phyloP scores from a whole-genome alignment of 2,329 filamentous ascomycete genomes.

The Hypoxylon sp. region DNA sequence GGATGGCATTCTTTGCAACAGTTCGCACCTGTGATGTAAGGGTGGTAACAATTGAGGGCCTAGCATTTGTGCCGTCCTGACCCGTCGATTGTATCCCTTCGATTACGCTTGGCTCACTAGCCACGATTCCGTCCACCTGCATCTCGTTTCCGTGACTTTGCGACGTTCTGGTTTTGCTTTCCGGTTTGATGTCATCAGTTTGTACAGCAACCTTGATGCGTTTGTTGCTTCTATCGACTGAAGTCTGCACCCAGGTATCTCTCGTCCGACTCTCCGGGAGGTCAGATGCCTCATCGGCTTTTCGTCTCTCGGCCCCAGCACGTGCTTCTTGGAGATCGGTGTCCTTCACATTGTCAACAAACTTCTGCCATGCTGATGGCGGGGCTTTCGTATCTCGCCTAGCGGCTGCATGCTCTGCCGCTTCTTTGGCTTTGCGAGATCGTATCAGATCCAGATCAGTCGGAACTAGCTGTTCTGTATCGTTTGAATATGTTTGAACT shows the following conservation, averaged over 20 bases:
- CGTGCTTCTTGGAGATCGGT: conserved; percentile 48
- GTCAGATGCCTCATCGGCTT: conserved; percentile 47
- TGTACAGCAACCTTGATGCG: conserved; percentile 57
- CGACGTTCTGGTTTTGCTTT: conserved; percentile 4
- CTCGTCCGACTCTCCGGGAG: conserved; percentile 51
- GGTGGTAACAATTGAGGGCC: conserved; percentile 35
- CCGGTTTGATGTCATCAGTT: conserved; percentile 21
- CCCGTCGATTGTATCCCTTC: conserved; percentile 22
- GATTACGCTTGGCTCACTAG: conserved; percentile 14
- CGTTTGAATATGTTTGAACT: conserved; percentile 77
- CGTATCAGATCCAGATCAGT: conserved; percentile 85
- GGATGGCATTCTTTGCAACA: conserved; percentile 38
- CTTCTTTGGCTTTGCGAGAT: conserved; percentile 56
- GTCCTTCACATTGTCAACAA: conserved; percentile 48
- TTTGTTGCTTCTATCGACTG: conserved; percentile 58
- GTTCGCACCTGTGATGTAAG: conserved; percentile 51
- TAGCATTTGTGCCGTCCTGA: conserved; percentile 18
- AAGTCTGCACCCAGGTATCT: conserved; percentile 60
- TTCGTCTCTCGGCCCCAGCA: conserved; percentile 49
- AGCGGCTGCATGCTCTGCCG: conserved; percentile 43
- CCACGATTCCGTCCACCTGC: conserved; percentile 24
- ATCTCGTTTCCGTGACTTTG: conserved; percentile 29
- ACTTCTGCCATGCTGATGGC: conserved; percentile 48
- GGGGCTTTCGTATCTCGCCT: conserved; percentile 42
- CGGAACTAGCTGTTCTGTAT: conserved; percentile 86